Percentiles rank a stretch among this genome's conserved stretches.
Evolutionary conservation across 2,329 filamentous ascomycete species (phyloP).

Genomic region (Monilinia laxa): DNA sequence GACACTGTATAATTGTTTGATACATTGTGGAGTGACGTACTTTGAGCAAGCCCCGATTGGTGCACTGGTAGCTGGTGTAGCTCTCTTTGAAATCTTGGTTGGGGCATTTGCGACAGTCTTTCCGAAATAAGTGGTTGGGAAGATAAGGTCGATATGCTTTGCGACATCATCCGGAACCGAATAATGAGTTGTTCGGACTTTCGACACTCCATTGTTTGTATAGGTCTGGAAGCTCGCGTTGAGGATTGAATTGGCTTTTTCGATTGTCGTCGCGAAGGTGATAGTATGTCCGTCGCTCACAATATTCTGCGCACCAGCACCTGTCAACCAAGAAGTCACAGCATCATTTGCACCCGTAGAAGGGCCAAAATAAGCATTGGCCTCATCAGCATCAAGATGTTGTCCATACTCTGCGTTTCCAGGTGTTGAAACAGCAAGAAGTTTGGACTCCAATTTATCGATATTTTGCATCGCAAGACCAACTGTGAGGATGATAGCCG

Average conservation of each 20-base stretch:
- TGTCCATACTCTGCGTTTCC: conserved; percentile 53
- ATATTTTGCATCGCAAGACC: conserved; percentile 48
- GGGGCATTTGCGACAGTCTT: conserved; percentile 27
- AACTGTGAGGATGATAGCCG: conserved; percentile 37
- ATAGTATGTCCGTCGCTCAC: conserved; percentile 55
- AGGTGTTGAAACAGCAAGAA: conserved; percentile 50
- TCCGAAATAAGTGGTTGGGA: conserved; percentile 37
- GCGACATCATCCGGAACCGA: conserved; percentile 34
- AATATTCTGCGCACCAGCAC: conserved; percentile 49
- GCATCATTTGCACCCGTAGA: conserved; percentile 49
- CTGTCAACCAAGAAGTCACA: conserved; percentile 55
- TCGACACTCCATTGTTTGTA: conserved; percentile 48
- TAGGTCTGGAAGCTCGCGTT: conserved; percentile 52
- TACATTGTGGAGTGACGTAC: conserved; percentile 48
- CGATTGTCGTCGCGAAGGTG: conserved; percentile 49
- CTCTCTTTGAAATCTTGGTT: conserved; percentile 7
- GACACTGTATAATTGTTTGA: conserved; percentile 51
- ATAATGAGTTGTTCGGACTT: conserved; percentile 34
- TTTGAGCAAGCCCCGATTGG: conserved; percentile 34
- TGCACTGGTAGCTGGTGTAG: conserved; percentile 7
- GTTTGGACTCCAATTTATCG: conserved; percentile 45
- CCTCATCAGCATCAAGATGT: conserved; percentile 51
- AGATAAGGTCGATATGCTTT: conserved; percentile 35
- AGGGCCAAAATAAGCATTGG: conserved; percentile 54
- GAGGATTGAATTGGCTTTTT: conserved; percentile 52